phyloP scores from a whole-genome alignment of 1,139 yeast genomes.

The Groenewaldozyma auringiensis region DNA sequence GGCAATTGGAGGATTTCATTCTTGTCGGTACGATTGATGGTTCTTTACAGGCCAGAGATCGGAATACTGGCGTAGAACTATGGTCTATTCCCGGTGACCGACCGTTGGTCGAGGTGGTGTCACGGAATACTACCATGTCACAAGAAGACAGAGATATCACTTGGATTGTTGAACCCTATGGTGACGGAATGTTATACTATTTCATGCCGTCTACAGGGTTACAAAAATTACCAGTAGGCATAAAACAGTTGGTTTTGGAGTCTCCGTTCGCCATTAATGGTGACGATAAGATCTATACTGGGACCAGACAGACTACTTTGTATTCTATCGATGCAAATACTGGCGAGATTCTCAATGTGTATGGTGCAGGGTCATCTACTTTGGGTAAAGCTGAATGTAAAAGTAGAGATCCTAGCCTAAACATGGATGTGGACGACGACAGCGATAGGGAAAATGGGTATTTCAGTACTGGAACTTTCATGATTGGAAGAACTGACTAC shows the following conservation, averaged over 20 bases:
- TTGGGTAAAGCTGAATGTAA: conserved; percentile 23
- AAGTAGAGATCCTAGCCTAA: conserved; percentile 11
- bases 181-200: conserved; percentile 79
- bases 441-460: conserved; percentile 16
- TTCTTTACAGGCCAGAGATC: conserved; percentile 68
- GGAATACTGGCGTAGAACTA: conserved; percentile 64
- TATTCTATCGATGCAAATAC: conserved; percentile 66
- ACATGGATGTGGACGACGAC: conserved; percentile 18
- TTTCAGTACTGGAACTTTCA: conserved; percentile 24
- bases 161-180: conserved; percentile 90
- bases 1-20: conserved; percentile 53
- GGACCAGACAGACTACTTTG: conserved; percentile 68
- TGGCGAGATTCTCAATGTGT: conserved; percentile 69
- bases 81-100: conserved; percentile 63
- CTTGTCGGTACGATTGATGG: conserved; percentile 86
- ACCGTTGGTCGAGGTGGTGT: conserved; percentile 27
- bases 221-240: conserved; percentile 73
- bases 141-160: conserved; percentile 29
- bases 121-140: conserved; percentile 11
- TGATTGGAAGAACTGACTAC: conserved; percentile 42
- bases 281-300: conserved; percentile 87
- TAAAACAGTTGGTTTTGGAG: conserved; percentile 67
- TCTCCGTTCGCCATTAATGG: conserved; percentile 63
- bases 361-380: conserved; percentile 40
- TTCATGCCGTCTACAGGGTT: conserved; percentile 74